Evolutionary conservation across 306 rosid species (phyloP).

Genomic region (Mucuna pruriens): DNA sequence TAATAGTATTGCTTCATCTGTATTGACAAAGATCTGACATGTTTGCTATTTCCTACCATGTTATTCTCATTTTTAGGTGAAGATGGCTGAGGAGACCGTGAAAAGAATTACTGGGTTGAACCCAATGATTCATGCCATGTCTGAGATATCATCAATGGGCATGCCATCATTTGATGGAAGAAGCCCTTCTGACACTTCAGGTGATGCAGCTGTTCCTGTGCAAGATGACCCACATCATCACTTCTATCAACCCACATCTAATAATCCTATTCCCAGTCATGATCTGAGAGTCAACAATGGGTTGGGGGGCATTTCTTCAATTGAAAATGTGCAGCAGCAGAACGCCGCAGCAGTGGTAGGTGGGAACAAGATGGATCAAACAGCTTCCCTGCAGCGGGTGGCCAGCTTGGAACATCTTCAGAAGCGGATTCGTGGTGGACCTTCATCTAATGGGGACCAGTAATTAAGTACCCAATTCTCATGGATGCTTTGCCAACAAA

Average conservation of each 20-base stretch:
- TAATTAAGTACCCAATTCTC: constrained; percentile 35
- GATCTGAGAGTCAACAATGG: constrained; percentile 54
- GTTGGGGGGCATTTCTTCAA: constrained; percentile 53
- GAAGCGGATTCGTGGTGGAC: constrained; percentile 74
- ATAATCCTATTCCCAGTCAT: constrained; percentile 47
- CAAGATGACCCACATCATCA: constrained; percentile 65
- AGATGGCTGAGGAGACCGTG: constrained; percentile 90
- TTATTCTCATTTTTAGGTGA: constrained; percentile 61
- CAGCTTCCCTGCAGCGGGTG: constrained; percentile 76
- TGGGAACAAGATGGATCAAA: constrained; percentile 65
- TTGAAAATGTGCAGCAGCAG: constrained; percentile 64
- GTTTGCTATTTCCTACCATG: constrained; percentile 25
- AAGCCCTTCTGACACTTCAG: constrained; percentile 79
- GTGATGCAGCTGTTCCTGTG: constrained; percentile 76
- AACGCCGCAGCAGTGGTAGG: constrained; percentile 44
- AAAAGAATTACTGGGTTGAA: constrained; percentile 80
- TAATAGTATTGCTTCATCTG: background rate
- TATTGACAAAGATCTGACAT: constrained; percentile 7
- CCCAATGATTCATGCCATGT: constrained; percentile 60
- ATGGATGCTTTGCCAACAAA: constrained; percentile 32
- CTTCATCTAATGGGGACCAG: constrained; percentile 60
- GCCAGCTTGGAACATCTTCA: constrained; percentile 98
- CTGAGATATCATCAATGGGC: constrained; percentile 63
- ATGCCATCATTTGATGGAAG: constrained; percentile 70
- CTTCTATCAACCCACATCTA: constrained; percentile 58